Evolutionary conservation across 495 filamentous ascomycete species (phyloP).

Genomic region (Margaritispora aquatica): DNA sequence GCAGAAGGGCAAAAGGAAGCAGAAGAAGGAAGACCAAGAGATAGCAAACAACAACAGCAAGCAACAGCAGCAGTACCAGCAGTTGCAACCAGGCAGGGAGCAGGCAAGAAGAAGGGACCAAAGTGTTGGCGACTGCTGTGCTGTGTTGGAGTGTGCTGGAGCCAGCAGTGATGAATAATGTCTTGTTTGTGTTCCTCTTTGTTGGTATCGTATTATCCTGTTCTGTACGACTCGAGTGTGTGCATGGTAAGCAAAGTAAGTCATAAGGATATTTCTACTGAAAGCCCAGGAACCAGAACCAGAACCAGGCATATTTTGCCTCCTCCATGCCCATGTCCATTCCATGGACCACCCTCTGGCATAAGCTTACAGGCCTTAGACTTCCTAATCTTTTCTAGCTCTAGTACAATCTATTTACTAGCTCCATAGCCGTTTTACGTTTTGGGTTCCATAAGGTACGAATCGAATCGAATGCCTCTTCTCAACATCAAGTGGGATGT

Average conservation of each 20-base stretch:
- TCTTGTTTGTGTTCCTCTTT: too few relatives aligned
- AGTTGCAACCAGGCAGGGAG: too few relatives aligned
- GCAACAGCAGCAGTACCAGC: not conserved
- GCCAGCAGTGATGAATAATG: not conserved
- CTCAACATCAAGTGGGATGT: too few relatives aligned
- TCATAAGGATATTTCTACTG: not conserved
- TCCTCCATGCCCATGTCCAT: not conserved
- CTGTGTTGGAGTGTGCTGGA: too few relatives aligned
- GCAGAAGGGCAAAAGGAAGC: not conserved
- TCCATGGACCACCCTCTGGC: not conserved
- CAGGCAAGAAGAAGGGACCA: too few relatives aligned
- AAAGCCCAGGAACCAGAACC: too few relatives aligned
- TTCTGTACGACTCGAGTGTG: not conserved
- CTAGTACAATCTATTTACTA: not conserved
- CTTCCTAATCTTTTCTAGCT: not conserved
- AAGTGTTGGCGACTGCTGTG: too few relatives aligned
- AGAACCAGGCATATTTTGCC: too few relatives aligned
- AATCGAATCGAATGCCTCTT: too few relatives aligned
- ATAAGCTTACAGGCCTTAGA: not conserved
- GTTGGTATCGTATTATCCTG: too few relatives aligned
- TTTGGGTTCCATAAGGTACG: too few relatives aligned
- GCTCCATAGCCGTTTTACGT: too few relatives aligned
- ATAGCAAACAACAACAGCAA: not conserved
- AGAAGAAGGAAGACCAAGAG: not conserved
- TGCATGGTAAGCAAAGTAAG: not conserved